A percentile compares a stretch with the other conserved stretches of the same genome.
These are phyloP conservation scores for Talaromyces sp. DNA, from an alignment of 2,329 filamentous ascomycete genomes.

Conservation along the genomic window DNA sequence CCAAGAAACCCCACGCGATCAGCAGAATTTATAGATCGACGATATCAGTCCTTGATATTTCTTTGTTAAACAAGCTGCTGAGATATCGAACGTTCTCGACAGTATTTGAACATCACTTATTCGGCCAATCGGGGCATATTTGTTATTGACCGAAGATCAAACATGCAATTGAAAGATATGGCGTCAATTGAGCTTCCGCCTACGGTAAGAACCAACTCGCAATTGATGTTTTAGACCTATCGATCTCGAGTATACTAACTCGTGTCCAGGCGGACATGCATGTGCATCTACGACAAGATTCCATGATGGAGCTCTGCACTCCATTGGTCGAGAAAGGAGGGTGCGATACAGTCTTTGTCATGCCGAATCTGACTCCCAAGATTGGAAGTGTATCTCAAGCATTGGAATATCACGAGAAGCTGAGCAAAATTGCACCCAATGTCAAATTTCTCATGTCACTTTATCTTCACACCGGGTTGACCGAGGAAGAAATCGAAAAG, in stretches of 20 bases:
- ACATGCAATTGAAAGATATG: constrained; percentile 10
- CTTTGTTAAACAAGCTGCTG: not conserved
- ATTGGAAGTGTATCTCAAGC: constrained; percentile 57
- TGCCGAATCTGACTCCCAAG: constrained; percentile 61
- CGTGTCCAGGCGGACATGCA: constrained; percentile 10
- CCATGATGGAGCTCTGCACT: constrained; percentile 54
- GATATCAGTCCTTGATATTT: not conserved
- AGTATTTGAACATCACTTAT: not conserved
- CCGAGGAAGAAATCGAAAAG: constrained; percentile 63
- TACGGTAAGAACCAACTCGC: not conserved
- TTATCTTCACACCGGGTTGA: constrained; percentile 59
- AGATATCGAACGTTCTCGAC: not conserved
- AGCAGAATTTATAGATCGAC: not conserved
- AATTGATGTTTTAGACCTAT: not conserved
- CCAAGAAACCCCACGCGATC: not conserved
- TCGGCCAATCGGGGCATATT: not conserved
- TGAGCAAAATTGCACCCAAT: constrained; percentile 55
- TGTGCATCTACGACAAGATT: constrained; percentile 64
- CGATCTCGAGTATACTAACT: not conserved
- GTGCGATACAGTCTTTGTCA: constrained; percentile 56
- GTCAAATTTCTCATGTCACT: constrained; percentile 71
- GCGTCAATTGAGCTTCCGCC: constrained; percentile 10
- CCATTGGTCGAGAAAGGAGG: constrained; percentile 55
- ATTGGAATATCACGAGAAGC: constrained; percentile 58
- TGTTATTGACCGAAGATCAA: not conserved